Evolutionary conservation across 345 rosid genomes (phyloP).

Genomic region (Corchorus capsularis): DNA sequence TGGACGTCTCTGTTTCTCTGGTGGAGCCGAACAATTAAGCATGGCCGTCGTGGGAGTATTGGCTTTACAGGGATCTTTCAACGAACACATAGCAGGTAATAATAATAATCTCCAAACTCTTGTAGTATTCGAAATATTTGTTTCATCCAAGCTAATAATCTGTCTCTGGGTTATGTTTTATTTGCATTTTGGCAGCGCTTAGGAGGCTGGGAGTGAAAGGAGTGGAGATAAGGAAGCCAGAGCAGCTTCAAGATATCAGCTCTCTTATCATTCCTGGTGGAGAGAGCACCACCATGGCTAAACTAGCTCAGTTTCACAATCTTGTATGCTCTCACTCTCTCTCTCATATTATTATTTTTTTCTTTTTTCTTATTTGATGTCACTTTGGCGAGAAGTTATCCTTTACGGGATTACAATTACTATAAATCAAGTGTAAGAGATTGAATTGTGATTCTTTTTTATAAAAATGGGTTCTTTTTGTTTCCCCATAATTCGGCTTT

Average conservation of each 20-base stretch:
- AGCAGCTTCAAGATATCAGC: conserved; percentile 64
- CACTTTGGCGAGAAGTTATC: too few relatives aligned
- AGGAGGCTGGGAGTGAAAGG: conserved; percentile 88
- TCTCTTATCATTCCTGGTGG: conserved; percentile 98
- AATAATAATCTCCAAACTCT: background rate
- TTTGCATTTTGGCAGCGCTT: conserved; percentile 43
- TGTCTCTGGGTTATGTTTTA: too few relatives aligned
- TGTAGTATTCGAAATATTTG: background rate
- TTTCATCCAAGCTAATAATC: background rate
- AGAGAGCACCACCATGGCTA: conserved; percentile 99
- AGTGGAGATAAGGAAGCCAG: conserved; percentile 83
- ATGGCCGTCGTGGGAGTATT: conserved; percentile 97
- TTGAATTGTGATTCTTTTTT: too few relatives aligned
- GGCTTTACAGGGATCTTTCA: conserved; percentile 96
- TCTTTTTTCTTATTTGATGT: too few relatives aligned
- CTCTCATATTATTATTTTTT: too few relatives aligned
- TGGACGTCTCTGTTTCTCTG: conserved; percentile 21
- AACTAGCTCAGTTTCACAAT: conserved; percentile 86
- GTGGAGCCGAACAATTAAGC: conserved; percentile 20
- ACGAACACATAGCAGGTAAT: conserved; percentile 88
- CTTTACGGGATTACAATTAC: too few relatives aligned
- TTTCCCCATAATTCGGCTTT: too few relatives aligned
- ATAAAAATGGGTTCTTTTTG: too few relatives aligned
- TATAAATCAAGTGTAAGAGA: too few relatives aligned
- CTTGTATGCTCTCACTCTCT: conserved; percentile 32